Evolutionary conservation across 139 green algal species (phyloP).

Genomic region (Picochlorum sp.): DNA sequence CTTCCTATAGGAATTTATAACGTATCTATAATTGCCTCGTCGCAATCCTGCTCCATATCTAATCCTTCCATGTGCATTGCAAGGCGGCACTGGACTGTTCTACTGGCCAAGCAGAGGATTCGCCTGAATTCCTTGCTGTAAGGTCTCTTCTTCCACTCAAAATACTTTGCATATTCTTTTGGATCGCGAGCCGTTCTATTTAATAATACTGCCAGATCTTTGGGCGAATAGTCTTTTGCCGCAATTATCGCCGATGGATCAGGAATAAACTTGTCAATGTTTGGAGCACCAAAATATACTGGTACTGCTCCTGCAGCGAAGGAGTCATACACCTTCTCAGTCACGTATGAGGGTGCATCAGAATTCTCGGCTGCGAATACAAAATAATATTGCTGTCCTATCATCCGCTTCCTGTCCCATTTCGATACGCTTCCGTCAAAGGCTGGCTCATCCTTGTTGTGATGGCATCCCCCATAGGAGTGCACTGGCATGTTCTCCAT

Average conservation of each 20-base stretch:
- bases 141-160: slow-evolving; percentile 9
- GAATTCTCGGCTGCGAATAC: slow-evolving; percentile 5
- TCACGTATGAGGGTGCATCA: not conserved
- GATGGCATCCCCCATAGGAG: slow-evolving; percentile 6
- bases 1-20: no score
- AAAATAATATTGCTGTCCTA: slow-evolving; percentile 2
- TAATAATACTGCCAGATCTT: not conserved
- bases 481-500: slow-evolving; percentile 7
- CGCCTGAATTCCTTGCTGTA: slow-evolving; percentile 2
- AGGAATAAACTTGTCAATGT: slow-evolving; percentile 10
- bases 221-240: not conserved
- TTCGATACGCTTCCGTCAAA: not conserved
- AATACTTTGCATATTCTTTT: slow-evolving; percentile 2
- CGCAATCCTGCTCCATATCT: not conserved
- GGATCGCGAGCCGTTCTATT: not conserved
- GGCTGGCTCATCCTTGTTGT: slow-evolving; percentile 7
- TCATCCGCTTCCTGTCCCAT: not conserved
- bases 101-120: not conserved
- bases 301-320: not conserved
- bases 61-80: slow-evolving; percentile 6
- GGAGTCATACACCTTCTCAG: slow-evolving; percentile 4
- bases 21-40: not conserved
- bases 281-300: slow-evolving; percentile 1
- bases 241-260: not conserved
- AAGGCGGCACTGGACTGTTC: slow-evolving; percentile 10